Conservation (phyloP, 441 rosid genomes). For the Erodium texanum region DNA sequence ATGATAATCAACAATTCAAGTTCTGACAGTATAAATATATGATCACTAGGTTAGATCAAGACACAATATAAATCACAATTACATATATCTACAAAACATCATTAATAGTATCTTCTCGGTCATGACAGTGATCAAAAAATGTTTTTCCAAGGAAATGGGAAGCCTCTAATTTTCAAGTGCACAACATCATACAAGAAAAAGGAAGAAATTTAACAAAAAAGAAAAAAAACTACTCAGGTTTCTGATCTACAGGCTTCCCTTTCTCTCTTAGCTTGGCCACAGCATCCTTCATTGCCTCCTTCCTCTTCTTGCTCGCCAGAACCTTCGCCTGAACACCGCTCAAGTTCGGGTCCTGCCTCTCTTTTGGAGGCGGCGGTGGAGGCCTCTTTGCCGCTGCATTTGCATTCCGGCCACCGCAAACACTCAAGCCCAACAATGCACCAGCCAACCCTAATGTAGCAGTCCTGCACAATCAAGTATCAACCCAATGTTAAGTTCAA, state of each 20-base stretch:
- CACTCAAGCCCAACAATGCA: slow-evolving; percentile 36
- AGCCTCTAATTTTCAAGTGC: too few species aligned
- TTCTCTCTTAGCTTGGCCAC: slow-evolving; percentile 57
- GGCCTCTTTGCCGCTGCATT: slow-evolving; percentile 61
- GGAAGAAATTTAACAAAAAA: neutral
- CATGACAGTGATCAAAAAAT: neutral
- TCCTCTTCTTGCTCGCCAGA: slow-evolving; percentile 81
- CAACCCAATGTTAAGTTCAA: neutral
- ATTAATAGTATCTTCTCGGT: neutral
- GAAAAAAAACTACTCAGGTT: neutral
- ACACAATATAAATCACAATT: too few species aligned
- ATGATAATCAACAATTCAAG: too few species aligned
- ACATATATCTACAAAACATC: neutral
- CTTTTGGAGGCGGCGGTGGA: slow-evolving; percentile 45
- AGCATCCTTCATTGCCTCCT: slow-evolving; percentile 66
- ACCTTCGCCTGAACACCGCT: slow-evolving; percentile 75
- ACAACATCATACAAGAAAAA: too few species aligned
- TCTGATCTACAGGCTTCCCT: slow-evolving; percentile 35
- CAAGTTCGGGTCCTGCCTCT: slow-evolving; percentile 63
- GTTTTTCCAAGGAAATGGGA: neutral
- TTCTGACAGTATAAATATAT: too few species aligned
- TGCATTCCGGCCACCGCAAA: slow-evolving; percentile 25
- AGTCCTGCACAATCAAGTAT: slow-evolving; percentile 33
- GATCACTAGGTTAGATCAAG: too few species aligned
- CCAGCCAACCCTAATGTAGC: slow-evolving; percentile 35